Evolutionary conservation across 1,284 basidiomycete species (phyloP).

Genomic region (Rhizopogon parksii): DNA sequence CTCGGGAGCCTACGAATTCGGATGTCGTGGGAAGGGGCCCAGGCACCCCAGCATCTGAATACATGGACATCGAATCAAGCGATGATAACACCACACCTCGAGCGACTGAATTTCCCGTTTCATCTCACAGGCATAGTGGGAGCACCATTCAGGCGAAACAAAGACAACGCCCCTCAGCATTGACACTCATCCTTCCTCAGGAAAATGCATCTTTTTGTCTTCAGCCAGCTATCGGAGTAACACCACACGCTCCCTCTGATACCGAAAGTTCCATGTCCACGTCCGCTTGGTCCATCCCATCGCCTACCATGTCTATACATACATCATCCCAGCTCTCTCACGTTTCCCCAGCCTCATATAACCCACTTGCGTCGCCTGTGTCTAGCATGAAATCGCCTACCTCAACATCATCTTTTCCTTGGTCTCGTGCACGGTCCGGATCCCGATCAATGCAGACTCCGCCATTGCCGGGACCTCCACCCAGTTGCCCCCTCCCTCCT

Average conservation of each 20-base stretch:
- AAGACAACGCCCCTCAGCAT: conserved; percentile 11
- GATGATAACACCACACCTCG: conserved; percentile 25
- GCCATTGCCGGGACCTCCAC: conserved; percentile 21
- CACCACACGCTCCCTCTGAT: conserved; percentile 23
- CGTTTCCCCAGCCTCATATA: conserved; percentile 7
- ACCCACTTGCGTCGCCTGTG: conserved; percentile 1
- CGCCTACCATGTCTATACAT: conserved; percentile 12
- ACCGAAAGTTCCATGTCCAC: conserved; percentile 13
- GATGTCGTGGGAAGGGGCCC: conserved; percentile 6
- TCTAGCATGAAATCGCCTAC: conserved; percentile 7
- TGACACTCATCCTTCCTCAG: conserved; percentile 13
- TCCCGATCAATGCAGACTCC: conserved; percentile 24
- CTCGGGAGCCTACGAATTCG: neutral
- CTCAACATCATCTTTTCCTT: conserved; percentile 10
- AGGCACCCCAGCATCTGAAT: conserved; percentile 7
- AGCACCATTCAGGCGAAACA: neutral
- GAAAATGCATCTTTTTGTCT: conserved; percentile 1
- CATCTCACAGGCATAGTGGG: neutral
- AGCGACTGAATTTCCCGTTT: conserved; percentile 13
- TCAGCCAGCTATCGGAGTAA: conserved; percentile 20
- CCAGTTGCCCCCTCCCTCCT: conserved; percentile 25
- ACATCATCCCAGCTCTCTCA: conserved; percentile 3
- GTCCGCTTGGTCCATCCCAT: conserved; percentile 7
- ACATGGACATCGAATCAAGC: conserved; percentile 3
- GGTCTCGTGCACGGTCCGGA: conserved; percentile 15